A percentile compares a stretch with the other conserved stretches of the same genome.
These are phyloP conservation scores for Carpinus fangiana DNA, from an alignment of 306 rosid species.

Conservation along the genomic window DNA sequence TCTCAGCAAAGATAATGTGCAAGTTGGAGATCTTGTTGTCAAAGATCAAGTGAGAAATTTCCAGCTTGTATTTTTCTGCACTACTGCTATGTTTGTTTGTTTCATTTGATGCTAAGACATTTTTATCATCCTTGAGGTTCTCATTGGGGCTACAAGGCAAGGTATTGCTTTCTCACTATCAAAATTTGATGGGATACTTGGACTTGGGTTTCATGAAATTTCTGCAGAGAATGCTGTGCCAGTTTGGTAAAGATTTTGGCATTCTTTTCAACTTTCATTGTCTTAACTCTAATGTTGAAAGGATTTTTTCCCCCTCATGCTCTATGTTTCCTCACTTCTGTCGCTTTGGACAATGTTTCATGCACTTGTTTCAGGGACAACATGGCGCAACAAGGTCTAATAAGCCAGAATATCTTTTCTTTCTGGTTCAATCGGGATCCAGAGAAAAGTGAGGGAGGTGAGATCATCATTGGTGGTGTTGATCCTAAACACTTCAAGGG, in stretches of 20 bases:
- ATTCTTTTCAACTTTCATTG: not conserved
- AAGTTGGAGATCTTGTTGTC: slow-evolving; percentile 16
- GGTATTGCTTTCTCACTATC: not conserved
- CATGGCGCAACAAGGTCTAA: slow-evolving; percentile 16
- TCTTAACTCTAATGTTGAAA: not conserved
- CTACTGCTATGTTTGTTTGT: not conserved
- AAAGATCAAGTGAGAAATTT: slow-evolving; percentile 14
- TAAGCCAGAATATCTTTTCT: slow-evolving; percentile 9
- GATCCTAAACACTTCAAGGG: slow-evolving; percentile 23
- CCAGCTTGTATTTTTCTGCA: not conserved
- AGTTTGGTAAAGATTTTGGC: slow-evolving; percentile 10
- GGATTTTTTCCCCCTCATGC: not conserved
- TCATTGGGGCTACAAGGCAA: not conserved
- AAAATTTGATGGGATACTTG: slow-evolving; percentile 22
- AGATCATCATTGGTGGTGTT: slow-evolving; percentile 18
- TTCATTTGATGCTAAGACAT: not conserved
- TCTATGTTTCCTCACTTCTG: not conserved
- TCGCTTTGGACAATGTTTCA: not conserved
- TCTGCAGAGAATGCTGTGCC: not conserved
- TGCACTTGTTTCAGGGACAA: slow-evolving; percentile 8
- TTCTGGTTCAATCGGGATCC: slow-evolving; percentile 15
- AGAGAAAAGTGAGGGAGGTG: slow-evolving; percentile 13
- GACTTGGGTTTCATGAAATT: slow-evolving; percentile 17
- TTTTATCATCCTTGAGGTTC: not conserved
- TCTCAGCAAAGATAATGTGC: slow-evolving; percentile 18